phyloP scores from a whole-genome alignment of 805 yeast genomes.

The Lipomyces chichibuensis region DNA sequence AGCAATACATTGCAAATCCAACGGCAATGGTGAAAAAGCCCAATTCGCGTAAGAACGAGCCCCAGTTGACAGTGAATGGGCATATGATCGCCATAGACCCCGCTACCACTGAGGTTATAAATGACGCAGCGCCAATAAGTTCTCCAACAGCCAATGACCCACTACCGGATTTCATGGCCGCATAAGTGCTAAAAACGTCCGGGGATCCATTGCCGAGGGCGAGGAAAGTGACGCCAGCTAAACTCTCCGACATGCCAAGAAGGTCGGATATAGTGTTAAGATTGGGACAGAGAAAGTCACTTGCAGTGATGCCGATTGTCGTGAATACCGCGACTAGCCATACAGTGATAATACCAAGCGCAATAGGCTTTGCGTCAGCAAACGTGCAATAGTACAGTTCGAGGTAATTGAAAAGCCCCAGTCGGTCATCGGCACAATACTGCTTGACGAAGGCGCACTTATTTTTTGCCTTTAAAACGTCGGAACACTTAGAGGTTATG shows the following conservation, averaged over 20 bases:
- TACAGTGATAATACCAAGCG: conserved; percentile 32
- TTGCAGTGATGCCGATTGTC: conserved; percentile 75
- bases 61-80: conserved; percentile 59
- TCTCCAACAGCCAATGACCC: conserved; percentile 85
- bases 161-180: conserved; percentile 74
- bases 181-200: conserved; percentile 80
- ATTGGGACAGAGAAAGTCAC: conserved; percentile 81
- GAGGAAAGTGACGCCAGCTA: conserved; percentile 76
- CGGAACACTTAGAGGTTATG: conserved; percentile 21
- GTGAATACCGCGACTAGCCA: conserved; percentile 55
- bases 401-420: conserved; percentile 34
- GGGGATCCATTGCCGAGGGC: conserved; percentile 95
- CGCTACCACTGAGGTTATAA: conserved; percentile 75
- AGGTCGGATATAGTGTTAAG: conserved; percentile 64
- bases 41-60: conserved; percentile 62
- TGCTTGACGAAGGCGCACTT: conserved; percentile 36
- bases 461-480: conserved; percentile 22
- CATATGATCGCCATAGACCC: conserved; percentile 74
- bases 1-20: conserved; percentile 46
- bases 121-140: conserved; percentile 85
- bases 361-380: conserved; percentile 13
- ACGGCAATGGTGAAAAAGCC: conserved; percentile 58
- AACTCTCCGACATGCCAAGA: conserved; percentile 68
- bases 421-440: conserved; percentile 27
- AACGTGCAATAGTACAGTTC: conserved; percentile 37